A percentile compares a stretch with the other conserved stretches of the same genome.
Evolutionary conservation across 805 yeast species (phyloP).

Genomic region (Henningerozyma blattae): DNA sequence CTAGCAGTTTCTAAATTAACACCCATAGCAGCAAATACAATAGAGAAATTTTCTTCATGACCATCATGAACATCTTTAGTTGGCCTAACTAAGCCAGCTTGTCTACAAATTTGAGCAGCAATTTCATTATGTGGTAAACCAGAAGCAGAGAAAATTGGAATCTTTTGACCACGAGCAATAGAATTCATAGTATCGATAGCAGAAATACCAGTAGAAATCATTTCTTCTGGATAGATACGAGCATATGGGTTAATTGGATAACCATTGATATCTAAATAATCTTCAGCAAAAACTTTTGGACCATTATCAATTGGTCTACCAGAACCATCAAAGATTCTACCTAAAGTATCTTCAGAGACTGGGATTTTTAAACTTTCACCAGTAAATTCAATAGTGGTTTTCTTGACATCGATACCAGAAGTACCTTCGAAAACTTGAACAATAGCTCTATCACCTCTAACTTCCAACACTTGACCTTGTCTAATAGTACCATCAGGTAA

Average conservation of each 20-base stretch:
- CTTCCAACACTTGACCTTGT: conserved; percentile 98
- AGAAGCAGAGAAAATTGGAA: conserved; percentile 97
- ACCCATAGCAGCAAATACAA: conserved; percentile 99
- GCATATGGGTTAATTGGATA: conserved; percentile 98
- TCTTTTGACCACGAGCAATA: conserved; percentile 99
- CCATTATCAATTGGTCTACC: conserved; percentile 98
- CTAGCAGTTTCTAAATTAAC: conserved; percentile 97
- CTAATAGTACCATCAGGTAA: conserved; percentile 90
- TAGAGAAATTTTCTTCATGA: conserved; percentile 97
- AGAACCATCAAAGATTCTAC: conserved; percentile 97
- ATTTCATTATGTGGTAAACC: conserved; percentile 99
- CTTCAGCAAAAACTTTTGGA: conserved; percentile 97
- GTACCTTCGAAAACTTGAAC: conserved; percentile 99
- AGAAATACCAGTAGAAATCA: conserved; percentile 98
- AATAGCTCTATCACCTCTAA: conserved; percentile 91
- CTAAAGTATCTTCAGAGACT: conserved; percentile 93
- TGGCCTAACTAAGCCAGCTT: conserved; percentile 98
- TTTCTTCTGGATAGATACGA: conserved; percentile 98
- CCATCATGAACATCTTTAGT: conserved; percentile 99
- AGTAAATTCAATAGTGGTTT: conserved; percentile 93
- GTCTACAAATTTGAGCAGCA: conserved; percentile 99
- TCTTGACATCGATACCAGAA: conserved; percentile 95
- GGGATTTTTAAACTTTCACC: conserved; percentile 89
- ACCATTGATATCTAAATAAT: conserved; percentile 95
- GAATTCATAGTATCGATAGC: conserved; percentile 99